Percentiles rank a stretch among this genome's conserved stretches.
Conservation (phyloP, 108 stramenopile genomes). For the Skeletonema marinoi region DNA sequence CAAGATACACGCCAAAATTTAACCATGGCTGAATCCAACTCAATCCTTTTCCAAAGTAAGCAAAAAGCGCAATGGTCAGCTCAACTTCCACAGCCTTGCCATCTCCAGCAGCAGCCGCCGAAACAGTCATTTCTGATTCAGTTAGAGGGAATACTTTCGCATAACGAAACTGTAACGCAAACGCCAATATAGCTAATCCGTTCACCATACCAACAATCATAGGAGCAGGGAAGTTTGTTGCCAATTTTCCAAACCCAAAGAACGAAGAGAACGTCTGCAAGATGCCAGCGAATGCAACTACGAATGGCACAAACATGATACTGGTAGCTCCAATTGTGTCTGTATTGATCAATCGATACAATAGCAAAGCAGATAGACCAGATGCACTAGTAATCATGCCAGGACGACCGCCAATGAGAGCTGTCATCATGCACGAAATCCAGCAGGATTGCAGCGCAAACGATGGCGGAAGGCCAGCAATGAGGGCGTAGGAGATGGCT, state of each 20-base stretch:
- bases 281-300: conserved; percentile 52
- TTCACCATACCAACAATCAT: conserved; percentile 66
- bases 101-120: conserved; percentile 8
- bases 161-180: conserved; percentile 50
- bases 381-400: conserved; percentile 65
- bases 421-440: conserved; percentile 57
- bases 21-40: conserved; percentile 39
- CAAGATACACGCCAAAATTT: conserved; percentile 21
- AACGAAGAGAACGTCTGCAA: conserved; percentile 46
- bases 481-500: conserved; percentile 53
- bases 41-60: conserved; percentile 35
- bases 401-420: conserved; percentile 57
- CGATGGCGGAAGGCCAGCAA: conserved; percentile 57
- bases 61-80: conserved; percentile 30
- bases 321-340: conserved; percentile 36
- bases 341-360: conserved; percentile 30
- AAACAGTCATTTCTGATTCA: conserved; percentile 13
- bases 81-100: conserved; percentile 19
- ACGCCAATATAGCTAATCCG: conserved; percentile 51
- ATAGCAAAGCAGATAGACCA: conserved; percentile 37
- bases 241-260: conserved; percentile 44
- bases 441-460: conserved; percentile 52
- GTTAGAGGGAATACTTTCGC: conserved; percentile 42
- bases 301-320: conserved; percentile 53
- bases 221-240: conserved; percentile 45